Evolutionary conservation across 495 filamentous ascomycete species (phyloP), one percentile per base, ranked within the genome.

Genomic region (Glarea lozoyensis): DNA sequence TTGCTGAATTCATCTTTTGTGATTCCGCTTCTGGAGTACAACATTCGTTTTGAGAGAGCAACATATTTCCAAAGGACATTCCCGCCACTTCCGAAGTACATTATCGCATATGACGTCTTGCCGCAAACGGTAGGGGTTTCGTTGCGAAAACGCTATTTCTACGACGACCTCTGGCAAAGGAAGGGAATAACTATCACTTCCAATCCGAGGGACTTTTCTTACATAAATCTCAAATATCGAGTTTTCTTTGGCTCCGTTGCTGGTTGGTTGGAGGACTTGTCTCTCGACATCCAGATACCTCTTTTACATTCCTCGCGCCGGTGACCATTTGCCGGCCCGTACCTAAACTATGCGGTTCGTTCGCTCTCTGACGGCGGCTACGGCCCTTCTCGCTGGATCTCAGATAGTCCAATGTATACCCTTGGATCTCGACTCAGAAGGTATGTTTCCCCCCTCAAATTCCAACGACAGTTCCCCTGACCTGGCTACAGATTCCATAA

Each of bases 401-500:
- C 47, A 42, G 23, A 19, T 54, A 15, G 43, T 38, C 7, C 22
- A 42, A 35, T 45, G 50, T 11, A 49, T 57, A 29, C 10, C 4
- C 22, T 27, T 57, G 5, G 51, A 48, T 19, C 19, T 43, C 24
- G 23, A 34, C n/a, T 13, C 17, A 6, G 6, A 34, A 34, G 25
- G 6, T 16, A 34, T 34, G 6, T 7, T 6, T n/a, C n/a, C n/a
- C 31, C 17, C 17, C 31, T 13, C 6, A 13, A 7, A 7, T 29
- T n/a, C n/a, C 25, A 16, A 15, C 35, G 21, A 4, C 10, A 10
- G 11, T 21, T n/a, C 15, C 35, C 19, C 35, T 37, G 10, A 37
- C 35, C 10, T 16, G 11, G 7, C 22, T 19, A 37, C 30, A 81
- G 78, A 55, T 27, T 80, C 79, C 2, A 73, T 86, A 52, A 78